Base-by-base conservation (phyloP, 2,329 filamentous ascomycete genomes). In the Sarocladium kiliense region DNA sequence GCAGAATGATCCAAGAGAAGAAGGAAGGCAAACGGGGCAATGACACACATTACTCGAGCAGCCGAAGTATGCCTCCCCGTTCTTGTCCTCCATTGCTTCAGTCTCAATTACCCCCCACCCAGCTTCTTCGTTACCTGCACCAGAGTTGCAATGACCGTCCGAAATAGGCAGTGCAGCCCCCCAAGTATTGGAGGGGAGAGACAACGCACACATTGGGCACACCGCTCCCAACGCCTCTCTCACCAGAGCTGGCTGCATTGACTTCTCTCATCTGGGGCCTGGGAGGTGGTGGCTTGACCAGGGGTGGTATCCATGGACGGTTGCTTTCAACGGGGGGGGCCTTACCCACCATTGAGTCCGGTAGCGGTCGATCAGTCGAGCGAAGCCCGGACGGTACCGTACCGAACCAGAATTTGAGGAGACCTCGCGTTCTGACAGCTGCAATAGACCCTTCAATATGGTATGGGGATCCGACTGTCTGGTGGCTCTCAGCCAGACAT, bases 321-420 rank as follows among this genome's bases (percentile, higher is more conserved):
- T 36, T 36, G 18, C 26, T 6, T 34, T 23, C 6, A 9, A 21
- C 41, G 7, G 23, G 6, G 23, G 6, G 21, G 23, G 18, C 44
- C 25, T 7, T 6, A 18, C 44, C 25, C 44, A 27, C 44, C 44
- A 10, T 30, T 14, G 23, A 51, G 27, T 19, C 47, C n/a, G 47
- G 47, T 51, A 51, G 47, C 26, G 47, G 27, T 51, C 27, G 47
- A 51, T 51, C 47, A 34, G 27, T 11, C 26, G 30, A 34, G n/a
- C 30, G 27, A 23, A 3, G 19, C 3, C 5, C 41, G 21, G 21
- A 25, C 41, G 9, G 41, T 26, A 10, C 44, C 44, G 44, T 47
- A 23, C 47, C 47, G 47, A 51, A 51, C 47, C 47, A 51, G 36
- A 36, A 3, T 51, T 51, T 23, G 30, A 3, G 21, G 10, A 36